phyloP scores from a whole-genome alignment of 495 filamentous ascomycete species.

The Aspergillus indologenus region DNA sequence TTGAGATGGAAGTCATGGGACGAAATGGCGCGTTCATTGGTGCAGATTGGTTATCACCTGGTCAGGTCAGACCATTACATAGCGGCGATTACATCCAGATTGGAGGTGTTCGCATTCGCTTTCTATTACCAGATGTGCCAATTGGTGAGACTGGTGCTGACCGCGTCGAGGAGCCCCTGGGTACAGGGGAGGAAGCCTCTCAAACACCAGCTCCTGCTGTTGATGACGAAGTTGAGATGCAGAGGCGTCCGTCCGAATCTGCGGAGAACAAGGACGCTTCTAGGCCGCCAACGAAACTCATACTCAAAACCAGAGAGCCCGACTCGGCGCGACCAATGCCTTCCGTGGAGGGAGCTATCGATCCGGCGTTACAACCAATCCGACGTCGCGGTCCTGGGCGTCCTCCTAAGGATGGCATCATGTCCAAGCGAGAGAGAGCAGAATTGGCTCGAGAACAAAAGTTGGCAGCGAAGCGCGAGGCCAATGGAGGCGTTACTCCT shows the following conservation, averaged over 20 bases:
- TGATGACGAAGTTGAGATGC: slow-evolving; percentile 38
- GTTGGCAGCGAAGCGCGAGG: slow-evolving; percentile 46
- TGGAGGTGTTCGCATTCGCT: slow-evolving; percentile 69
- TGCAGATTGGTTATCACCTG: slow-evolving; percentile 61
- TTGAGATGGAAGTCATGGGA: slow-evolving; percentile 77
- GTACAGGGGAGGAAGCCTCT: slow-evolving; percentile 42
- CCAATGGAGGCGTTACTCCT: slow-evolving; percentile 44
- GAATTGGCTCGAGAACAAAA: slow-evolving; percentile 62
- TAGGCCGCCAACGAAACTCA: slow-evolving; percentile 36
- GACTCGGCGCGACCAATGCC: slow-evolving; percentile 27
- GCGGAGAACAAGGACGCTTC: slow-evolving; percentile 34
- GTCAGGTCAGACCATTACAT: slow-evolving; percentile 61
- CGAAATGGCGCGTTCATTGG: slow-evolving; percentile 85
- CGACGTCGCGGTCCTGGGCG: slow-evolving; percentile 81
- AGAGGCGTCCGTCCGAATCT: slow-evolving; percentile 30
- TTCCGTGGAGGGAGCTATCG: slow-evolving; percentile 36
- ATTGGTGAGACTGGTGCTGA: slow-evolving; percentile 67
- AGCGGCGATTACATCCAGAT: slow-evolving; percentile 76
- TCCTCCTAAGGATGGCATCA: slow-evolving; percentile 88
- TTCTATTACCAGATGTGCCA: slow-evolving; percentile 70
- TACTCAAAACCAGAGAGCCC: slow-evolving; percentile 38
- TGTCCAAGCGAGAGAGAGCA: slow-evolving; percentile 80
- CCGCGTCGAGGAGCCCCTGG: slow-evolving; percentile 60
- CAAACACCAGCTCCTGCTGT: slow-evolving; percentile 33
- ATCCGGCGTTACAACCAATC: slow-evolving; percentile 43